These are phyloP conservation scores for Fraxinus velutina DNA, from an alignment of 305 asterid species.

Conservation along the genomic window DNA sequence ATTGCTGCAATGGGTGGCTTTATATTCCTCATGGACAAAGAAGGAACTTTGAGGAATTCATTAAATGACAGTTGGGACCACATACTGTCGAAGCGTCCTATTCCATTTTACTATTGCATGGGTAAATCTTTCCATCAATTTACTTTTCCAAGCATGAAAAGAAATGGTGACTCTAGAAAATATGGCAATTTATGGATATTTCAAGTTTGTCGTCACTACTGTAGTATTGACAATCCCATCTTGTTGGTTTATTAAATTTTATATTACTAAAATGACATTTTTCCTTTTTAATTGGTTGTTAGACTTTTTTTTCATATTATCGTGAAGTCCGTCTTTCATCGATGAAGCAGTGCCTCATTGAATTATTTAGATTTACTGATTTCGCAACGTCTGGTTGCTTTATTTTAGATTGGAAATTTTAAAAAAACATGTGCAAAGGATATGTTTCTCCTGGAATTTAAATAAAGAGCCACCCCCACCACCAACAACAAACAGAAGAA, in stretches of 20 bases:
- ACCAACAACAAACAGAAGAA: background rate
- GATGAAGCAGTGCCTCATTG: background rate
- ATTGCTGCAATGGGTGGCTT: conserved; percentile 43
- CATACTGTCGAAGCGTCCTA: conserved; percentile 49
- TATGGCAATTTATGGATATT: background rate
- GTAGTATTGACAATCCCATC: background rate
- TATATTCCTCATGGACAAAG: conserved; percentile 47
- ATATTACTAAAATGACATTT: background rate
- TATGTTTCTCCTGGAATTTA: background rate
- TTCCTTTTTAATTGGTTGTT: background rate
- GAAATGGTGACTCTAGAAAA: background rate
- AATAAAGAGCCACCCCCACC: background rate
- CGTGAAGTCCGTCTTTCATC: background rate
- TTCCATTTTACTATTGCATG: conserved; percentile 49
- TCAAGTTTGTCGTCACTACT: background rate
- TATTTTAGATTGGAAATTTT: background rate
- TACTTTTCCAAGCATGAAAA: background rate
- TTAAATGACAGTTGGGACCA: conserved; percentile 57
- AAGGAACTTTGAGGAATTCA: conserved; percentile 48
- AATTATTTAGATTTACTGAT: background rate
- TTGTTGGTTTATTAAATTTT: background rate
- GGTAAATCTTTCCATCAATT: conserved; percentile 30
- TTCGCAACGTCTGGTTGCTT: background rate
- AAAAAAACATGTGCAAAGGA: background rate
- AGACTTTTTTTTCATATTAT: background rate